phyloP scores from a whole-genome alignment of 495 filamentous ascomycete genomes.

The Aspergillus nidulans region DNA sequence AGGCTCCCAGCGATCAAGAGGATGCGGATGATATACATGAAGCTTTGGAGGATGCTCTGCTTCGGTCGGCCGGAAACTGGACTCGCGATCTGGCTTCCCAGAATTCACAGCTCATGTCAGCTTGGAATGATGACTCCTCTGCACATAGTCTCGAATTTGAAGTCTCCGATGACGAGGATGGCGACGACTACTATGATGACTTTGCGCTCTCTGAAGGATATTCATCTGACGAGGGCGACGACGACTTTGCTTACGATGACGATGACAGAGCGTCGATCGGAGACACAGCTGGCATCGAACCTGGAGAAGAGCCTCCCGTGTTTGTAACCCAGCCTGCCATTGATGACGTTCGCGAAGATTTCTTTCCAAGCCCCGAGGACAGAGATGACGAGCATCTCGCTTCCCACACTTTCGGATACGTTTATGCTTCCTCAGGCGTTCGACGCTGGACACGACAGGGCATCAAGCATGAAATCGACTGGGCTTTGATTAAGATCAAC shows the following conservation, averaged over 20 bases:
- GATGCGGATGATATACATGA: constrained; percentile 27
- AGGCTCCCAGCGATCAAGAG: constrained; percentile 67
- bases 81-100: constrained; percentile 16
- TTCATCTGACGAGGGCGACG: constrained; percentile 44
- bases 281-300: constrained; percentile 77
- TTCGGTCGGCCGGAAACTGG: constrained; percentile 35
- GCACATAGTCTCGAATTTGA: constrained; percentile 41
- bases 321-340: constrained; percentile 84
- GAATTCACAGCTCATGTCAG: constrained; percentile 27
- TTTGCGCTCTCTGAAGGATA: constrained; percentile 42
- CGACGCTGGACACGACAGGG: constrained; percentile 61
- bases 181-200: constrained; percentile 38
- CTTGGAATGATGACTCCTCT: constrained; percentile 30
- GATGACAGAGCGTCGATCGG: constrained; percentile 64
- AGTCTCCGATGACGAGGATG: constrained; percentile 47
- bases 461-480: constrained; percentile 88
- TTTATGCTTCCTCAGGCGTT: constrained; percentile 87
- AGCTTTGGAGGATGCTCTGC: constrained; percentile 23
- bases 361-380: constrained; percentile 61
- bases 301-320: constrained; percentile 64
- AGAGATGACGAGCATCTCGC: constrained; percentile 70
- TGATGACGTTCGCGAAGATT: constrained; percentile 77
- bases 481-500: constrained; percentile 84
- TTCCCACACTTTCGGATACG: constrained; percentile 70
- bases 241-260: constrained; percentile 48